Base-by-base conservation (phyloP, 257 asterid species). In the Eustoma russellianum region DNA sequence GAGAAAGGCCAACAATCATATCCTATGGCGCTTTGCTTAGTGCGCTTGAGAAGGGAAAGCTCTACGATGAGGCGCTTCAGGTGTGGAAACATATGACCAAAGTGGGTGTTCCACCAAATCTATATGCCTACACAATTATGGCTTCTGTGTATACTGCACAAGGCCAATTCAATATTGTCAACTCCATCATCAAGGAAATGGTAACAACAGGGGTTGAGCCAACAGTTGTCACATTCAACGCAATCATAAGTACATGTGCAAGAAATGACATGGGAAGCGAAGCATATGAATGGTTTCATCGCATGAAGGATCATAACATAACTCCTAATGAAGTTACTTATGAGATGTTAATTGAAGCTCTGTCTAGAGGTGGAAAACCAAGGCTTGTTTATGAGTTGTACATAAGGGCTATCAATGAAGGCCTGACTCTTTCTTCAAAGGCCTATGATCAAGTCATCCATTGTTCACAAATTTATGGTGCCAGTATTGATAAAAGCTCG, bases 11-110 rank as follows among this genome's bases (percentile, higher is more conserved):
- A 0, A 82, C 97, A 0, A 72, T 87, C 33, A 44, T 91, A 24
- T 87, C 98, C 30, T 91, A 91, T 5, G 98, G 97, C 15, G 94
- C 98, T 0, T 71, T 91, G 79, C 94, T 87, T 17, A 87, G 98
- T 15, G 93, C 98, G 5, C 90, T 91, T 1, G 97, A 87, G 80
- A 87, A 91, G 68, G 98, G 98, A 51, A 79, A 77, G 46, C 87
- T 91, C 19, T 92, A 88, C 18, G 90, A 88, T 3, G 93, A 92
- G 62, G 94, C 95, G 53, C 57, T 77, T 64, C 69, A 70, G 19
- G 98, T 92, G 7, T 92, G 97, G 98, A 74, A 88, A 48, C 98
- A 92, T 60, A 92, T 88, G 97, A 8, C 63, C 1, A 88, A 73
- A 68, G 72, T 85, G 3, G 95, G 95, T 0, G 65, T 85, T 0